Evolutionary conservation across 441 rosid genomes (phyloP).

Genomic region (Kokia cookei): DNA sequence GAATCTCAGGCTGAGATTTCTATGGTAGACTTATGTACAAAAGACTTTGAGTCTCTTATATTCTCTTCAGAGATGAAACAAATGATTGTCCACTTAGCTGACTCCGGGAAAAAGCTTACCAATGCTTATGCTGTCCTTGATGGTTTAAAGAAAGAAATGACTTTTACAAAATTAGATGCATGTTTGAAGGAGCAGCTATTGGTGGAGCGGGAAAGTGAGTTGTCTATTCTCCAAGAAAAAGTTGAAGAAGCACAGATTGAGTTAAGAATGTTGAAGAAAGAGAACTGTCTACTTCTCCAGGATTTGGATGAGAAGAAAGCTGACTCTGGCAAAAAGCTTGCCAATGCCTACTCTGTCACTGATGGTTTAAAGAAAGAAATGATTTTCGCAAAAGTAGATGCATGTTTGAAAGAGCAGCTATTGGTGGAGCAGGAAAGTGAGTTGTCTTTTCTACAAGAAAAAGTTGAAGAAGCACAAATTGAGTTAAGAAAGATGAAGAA

Average conservation of each 20-base stretch:
- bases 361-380: constrained; percentile 39
- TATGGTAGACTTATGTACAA: constrained; percentile 44
- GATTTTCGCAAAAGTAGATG: constrained; percentile 43
- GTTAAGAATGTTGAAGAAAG: constrained; percentile 34
- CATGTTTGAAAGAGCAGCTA: constrained; percentile 42
- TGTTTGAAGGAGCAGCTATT: constrained; percentile 46
- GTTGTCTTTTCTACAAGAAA: constrained; percentile 22
- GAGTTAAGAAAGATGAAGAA: constrained; percentile 32
- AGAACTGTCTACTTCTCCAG: constrained; percentile 37
- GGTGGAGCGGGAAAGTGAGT: constrained; percentile 33
- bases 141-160: constrained; percentile 42
- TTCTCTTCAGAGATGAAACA: constrained; percentile 50
- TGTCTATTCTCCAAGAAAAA: constrained; percentile 23
- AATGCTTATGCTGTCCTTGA: constrained; percentile 35
- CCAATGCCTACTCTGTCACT: too few species aligned
- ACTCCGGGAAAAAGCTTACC: constrained; percentile 29
- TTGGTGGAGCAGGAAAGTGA: constrained; percentile 36
- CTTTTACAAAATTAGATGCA: constrained; percentile 45
- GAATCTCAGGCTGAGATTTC: constrained; percentile 57
- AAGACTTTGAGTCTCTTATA: constrained; percentile 67
- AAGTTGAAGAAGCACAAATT: constrained; percentile 25
- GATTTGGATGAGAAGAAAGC: constrained; percentile 48
- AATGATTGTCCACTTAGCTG: constrained; percentile 31
- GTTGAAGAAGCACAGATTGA: constrained; percentile 24
- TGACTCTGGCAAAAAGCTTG: constrained; percentile 5